These are phyloP conservation scores for Grosmannia serpens DNA, from an alignment of 2,329 filamentous ascomycete species.

Conservation along the genomic window DNA sequence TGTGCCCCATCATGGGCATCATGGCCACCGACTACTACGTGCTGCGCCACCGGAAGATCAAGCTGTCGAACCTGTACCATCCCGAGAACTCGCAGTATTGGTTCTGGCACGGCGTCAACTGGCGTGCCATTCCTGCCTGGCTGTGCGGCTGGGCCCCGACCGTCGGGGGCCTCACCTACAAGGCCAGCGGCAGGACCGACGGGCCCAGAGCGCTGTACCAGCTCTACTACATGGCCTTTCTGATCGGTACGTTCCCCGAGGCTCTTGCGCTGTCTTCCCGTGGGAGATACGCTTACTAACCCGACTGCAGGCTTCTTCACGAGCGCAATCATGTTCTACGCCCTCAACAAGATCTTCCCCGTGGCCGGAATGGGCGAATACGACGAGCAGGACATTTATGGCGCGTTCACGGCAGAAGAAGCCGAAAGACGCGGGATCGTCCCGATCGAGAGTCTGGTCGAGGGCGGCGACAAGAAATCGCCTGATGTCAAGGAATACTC, in stretches of 20 bases:
- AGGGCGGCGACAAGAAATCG: not conserved
- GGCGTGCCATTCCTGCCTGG: conserved; percentile 23
- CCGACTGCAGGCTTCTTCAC: conserved; percentile 1
- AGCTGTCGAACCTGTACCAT: conserved; percentile 22
- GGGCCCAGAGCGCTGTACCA: conserved; percentile 12
- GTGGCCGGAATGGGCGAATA: conserved; percentile 26
- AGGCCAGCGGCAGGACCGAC: conserved; percentile 16
- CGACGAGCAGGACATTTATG: conserved; percentile 31
- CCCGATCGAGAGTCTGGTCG: not conserved
- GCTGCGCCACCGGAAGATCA: conserved; percentile 21
- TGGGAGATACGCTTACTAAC: not conserved
- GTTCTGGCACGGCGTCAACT: conserved; percentile 29
- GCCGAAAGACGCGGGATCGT: conserved; percentile 13
- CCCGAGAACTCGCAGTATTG: conserved; percentile 26
- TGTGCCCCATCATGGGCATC: conserved; percentile 11
- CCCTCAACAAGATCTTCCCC: conserved; percentile 26
- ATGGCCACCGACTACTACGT: conserved; percentile 14
- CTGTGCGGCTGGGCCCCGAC: conserved; percentile 25
- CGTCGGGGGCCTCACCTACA: conserved; percentile 24
- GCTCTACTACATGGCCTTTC: conserved; percentile 35
- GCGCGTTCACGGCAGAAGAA: conserved; percentile 31
- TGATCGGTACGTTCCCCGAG: conserved; percentile 22
- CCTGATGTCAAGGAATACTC: not conserved
- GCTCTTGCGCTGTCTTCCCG: conserved; percentile 4
- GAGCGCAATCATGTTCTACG: not conserved